These are phyloP conservation scores for Marasmius tenuissimus DNA, from an alignment of 1,284 basidiomycete species.

Conservation along the genomic window DNA sequence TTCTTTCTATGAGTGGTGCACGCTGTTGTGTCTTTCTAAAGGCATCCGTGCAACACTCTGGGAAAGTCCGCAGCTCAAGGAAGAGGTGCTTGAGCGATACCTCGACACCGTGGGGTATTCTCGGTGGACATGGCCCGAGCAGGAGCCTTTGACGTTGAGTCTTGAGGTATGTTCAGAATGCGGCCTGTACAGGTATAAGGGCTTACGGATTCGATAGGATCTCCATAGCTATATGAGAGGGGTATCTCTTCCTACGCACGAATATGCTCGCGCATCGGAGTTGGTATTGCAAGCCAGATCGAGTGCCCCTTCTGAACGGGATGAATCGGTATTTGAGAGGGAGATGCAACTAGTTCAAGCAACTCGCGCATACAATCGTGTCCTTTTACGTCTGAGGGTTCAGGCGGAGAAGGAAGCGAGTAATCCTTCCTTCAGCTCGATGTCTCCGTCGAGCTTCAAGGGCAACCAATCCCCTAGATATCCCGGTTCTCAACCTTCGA, in stretches of 20 bases:
- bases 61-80: slow-evolving; percentile 50
- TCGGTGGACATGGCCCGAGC: slow-evolving; percentile 59
- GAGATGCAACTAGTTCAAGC: slow-evolving; percentile 53
- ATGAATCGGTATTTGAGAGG: slow-evolving; percentile 37
- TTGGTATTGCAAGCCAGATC: slow-evolving; percentile 48
- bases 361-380: slow-evolving; percentile 69
- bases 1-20: slow-evolving; percentile 67
- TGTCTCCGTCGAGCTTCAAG: slow-evolving; percentile 11
- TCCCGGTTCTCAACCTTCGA: slow-evolving; percentile 39
- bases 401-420: slow-evolving; percentile 62
- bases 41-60: slow-evolving; percentile 48
- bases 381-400: slow-evolving; percentile 69
- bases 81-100: slow-evolving; percentile 66
- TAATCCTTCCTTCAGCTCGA: slow-evolving; percentile 16
- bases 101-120: slow-evolving; percentile 68
- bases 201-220: slow-evolving; percentile 46
- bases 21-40: slow-evolving; percentile 54
- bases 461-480: slow-evolving; percentile 8
- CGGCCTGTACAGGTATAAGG: background rate
- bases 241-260: slow-evolving; percentile 70
- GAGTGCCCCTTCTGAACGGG: slow-evolving; percentile 38
- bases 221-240: slow-evolving; percentile 76
- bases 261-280: slow-evolving; percentile 60
- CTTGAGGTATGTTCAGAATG: slow-evolving; percentile 37
- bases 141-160: slow-evolving; percentile 60